A percentile compares a stretch with the other conserved stretches of the same genome.
Evolutionary conservation across 257 asterid genomes (phyloP).

Genomic region (Nicotiana otophora): DNA sequence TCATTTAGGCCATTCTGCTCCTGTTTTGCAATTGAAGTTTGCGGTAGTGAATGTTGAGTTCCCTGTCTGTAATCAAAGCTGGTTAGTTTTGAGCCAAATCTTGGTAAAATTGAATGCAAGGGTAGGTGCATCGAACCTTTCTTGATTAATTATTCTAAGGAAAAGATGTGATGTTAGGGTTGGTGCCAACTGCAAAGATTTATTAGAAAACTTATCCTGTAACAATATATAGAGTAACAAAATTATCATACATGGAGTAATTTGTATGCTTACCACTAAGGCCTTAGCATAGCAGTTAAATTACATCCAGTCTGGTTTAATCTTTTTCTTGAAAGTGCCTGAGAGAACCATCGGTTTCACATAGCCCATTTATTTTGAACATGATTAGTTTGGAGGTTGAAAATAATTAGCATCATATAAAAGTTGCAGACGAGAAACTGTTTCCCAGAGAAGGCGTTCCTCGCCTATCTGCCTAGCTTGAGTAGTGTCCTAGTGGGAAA

Average conservation of each 20-base stretch:
- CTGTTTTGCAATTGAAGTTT: neutral
- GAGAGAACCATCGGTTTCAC: neutral
- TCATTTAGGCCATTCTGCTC: neutral
- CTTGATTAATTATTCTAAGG: neutral
- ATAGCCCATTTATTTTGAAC: neutral
- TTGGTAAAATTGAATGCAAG: neutral
- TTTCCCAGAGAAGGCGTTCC: neutral
- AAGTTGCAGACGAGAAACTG: neutral
- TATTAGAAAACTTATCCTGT: neutral
- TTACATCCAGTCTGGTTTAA: neutral
- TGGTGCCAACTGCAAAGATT: neutral
- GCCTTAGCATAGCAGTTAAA: neutral
- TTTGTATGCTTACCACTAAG: neutral
- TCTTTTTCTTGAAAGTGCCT: neutral
- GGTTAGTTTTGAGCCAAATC: neutral
- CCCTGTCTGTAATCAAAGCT: neutral
- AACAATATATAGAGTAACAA: neutral
- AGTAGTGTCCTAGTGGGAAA: neutral
- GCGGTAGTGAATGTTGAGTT: neutral
- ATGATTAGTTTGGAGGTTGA: neutral
- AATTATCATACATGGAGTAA: neutral
- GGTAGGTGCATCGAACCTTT: neutral
- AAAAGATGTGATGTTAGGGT: neutral
- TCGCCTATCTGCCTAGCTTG: neutral
- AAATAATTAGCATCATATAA: neutral